Evolutionary conservation across 164 flowering plant genomes (phyloP).

Genomic region (Paratinospora sagittata): DNA sequence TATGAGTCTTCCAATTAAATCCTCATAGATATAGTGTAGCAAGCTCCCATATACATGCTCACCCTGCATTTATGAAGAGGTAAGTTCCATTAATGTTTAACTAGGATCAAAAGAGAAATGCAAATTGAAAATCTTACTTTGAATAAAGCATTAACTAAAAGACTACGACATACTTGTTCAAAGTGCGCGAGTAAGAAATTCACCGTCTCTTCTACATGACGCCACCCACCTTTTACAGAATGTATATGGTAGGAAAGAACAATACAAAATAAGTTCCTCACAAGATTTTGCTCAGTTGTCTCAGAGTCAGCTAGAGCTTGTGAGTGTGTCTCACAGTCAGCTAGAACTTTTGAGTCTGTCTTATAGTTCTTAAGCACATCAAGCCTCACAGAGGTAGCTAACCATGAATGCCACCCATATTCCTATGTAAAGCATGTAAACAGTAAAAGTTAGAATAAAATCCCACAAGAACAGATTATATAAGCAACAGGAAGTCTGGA

Average conservation of each 20-base stretch:
- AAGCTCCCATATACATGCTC: constrained; percentile 36
- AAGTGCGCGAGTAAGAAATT: constrained; percentile 57
- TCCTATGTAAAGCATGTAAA: constrained; percentile 44
- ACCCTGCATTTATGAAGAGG: constrained; percentile 40
- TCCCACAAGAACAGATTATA: constrained; percentile 1
- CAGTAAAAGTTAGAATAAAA: constrained; percentile 16
- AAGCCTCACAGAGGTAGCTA: constrained; percentile 53
- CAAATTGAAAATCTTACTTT: not conserved
- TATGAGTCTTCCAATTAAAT: constrained; percentile 54
- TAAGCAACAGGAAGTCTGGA: constrained; percentile 6
- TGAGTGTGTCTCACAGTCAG: constrained; percentile 39
- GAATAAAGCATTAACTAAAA: not conserved
- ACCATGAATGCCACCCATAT: constrained; percentile 92
- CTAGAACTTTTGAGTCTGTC: constrained; percentile 20
- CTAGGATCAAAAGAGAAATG: not conserved
- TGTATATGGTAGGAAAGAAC: constrained; percentile 72
- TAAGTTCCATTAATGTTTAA: not conserved
- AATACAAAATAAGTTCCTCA: constrained; percentile 57
- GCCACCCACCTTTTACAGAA: constrained; percentile 97
- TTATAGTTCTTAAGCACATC: constrained; percentile 58
- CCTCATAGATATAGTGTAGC: constrained; percentile 73
- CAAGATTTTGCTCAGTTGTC: constrained; percentile 45
- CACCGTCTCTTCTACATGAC: constrained; percentile 84
- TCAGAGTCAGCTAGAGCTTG: constrained; percentile 23
- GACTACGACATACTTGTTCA: constrained; percentile 48